Evolutionary conservation across 73 alveolate species (phyloP), one percentile per base, ranked within the genome.

Genomic region (Halteria grandinella): DNA sequence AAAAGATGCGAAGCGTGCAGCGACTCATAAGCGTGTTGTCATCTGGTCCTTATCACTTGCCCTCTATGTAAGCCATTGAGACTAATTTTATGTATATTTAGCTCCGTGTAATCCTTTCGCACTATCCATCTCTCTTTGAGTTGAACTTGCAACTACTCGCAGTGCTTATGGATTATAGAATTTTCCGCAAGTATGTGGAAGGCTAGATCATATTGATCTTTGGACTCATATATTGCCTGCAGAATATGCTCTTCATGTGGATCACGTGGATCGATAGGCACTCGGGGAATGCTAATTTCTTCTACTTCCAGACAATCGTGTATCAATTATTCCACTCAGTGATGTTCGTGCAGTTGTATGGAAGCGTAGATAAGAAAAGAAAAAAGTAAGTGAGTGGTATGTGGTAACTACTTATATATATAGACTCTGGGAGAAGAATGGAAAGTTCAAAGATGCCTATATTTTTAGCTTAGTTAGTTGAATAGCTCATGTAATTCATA

Each of bases 281-380:
- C 66, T 66, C 80, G 1, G 80, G 80, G 28, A 66, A 66, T 28
- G 80, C 80, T 5, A 66, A 66, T 53, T 66, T 66, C 52, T 66
- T 66, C 66, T 66, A 66, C 31, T 66, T 66, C 52, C 47, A 66
- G 21, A 66, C 80, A 21, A 44, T 41, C 21, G 69, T 47, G 36
- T 66, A 66, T 66, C 20, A 66, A 15, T 43, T 45, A 5, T 23
- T 66, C 12, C 32, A 45, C 21, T 27, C 44, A 15, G 31, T 47
- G 8, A 40, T 45, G 2, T 66, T n/a, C 32, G n/a, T 47, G 11
- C 52, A 66, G 29, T 27, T 66, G 34, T 66, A 45, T 43, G 8
- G 25, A 31, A 14, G 18, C 4, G 23, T 47, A 3, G 54, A 66
- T 45, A 66, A 41, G 32, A 6, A 34, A 14, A 23, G 59, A 66